Conservation (phyloP, 768 basidiomycete genomes). For the Inosperma sp. region DNA sequence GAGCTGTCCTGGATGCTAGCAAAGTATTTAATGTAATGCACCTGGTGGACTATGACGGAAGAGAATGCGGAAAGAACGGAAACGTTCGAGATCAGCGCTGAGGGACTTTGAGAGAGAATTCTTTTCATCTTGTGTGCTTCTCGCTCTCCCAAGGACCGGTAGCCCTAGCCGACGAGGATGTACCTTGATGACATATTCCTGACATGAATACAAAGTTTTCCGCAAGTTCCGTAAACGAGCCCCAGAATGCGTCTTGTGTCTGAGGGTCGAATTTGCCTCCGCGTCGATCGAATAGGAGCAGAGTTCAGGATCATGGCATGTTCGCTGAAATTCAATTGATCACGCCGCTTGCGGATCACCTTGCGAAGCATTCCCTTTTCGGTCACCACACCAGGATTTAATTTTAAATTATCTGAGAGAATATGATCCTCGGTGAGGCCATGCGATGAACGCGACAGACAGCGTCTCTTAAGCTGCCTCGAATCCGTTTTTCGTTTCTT, state of each 20-base stretch:
- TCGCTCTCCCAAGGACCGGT: not conserved
- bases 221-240: too few species aligned
- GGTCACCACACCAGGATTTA: conserved; percentile 9
- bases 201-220: too few species aligned
- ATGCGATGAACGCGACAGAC: conserved; percentile 22
- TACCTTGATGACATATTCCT: too few species aligned
- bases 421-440: conserved; percentile 38
- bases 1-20: too few species aligned
- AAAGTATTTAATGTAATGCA: too few species aligned
- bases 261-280: not conserved
- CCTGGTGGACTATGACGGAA: not conserved
- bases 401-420: conserved; percentile 25
- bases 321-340: conserved; percentile 6
- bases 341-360: conserved; percentile 24
- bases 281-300: not conserved
- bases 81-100: not conserved
- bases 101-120: too few species aligned
- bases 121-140: too few species aligned
- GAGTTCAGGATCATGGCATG: not conserved
- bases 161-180: not conserved
- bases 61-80: not conserved
- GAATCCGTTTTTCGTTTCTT: conserved; percentile 17
- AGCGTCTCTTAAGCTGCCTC: conserved; percentile 25
- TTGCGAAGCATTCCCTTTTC: conserved; percentile 17
- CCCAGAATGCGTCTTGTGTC: too few species aligned